Evolutionary conservation across 495 filamentous ascomycete genomes (phyloP).

Genomic region (Podospora fimiseda): DNA sequence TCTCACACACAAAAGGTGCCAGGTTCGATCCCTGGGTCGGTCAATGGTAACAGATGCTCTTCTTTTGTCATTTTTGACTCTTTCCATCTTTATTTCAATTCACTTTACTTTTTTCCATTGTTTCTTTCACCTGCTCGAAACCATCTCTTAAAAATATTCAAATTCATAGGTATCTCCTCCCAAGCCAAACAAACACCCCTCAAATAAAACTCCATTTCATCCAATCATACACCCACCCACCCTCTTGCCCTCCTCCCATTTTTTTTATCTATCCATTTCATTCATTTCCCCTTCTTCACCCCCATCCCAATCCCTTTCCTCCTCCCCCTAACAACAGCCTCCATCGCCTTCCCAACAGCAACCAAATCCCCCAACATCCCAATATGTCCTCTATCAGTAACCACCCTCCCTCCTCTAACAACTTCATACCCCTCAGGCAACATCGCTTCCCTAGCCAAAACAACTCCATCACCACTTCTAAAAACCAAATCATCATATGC

Average conservation of each 20-base stretch:
- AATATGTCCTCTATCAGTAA: constrained; percentile 79
- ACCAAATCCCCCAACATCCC: constrained; percentile 79
- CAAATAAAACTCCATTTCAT: background rate
- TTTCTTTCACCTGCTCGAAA: background rate
- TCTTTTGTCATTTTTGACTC: no score
- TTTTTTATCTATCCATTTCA: no score
- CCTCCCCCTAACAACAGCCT: constrained; percentile 58
- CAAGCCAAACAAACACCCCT: background rate
- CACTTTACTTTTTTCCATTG: background rate
- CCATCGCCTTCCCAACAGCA: constrained; percentile 68
- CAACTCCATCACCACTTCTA: constrained; percentile 83
- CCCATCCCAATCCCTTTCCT: constrained; percentile 65
- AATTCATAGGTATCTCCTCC: background rate
- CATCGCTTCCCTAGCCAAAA: constrained; percentile 80
- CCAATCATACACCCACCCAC: background rate
- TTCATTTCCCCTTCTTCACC: background rate
- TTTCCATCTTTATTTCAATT: background rate
- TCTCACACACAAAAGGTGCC: background rate
- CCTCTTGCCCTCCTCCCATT: background rate
- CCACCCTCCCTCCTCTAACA: constrained; percentile 64
- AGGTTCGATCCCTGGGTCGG: background rate
- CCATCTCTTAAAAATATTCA: background rate
- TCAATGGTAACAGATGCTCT: background rate
- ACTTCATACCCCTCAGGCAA: constrained; percentile 71
- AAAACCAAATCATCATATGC: constrained; percentile 86